These are phyloP conservation scores for sunflower (Helianthus annuus) DNA, from an alignment of 129 eudicot genomes.

Conservation along the genomic window HanXRQr2.0-SUNRISE NC_035447.2:50998617-50999116, in stretches of 20 bases:
- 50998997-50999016: conserved; percentile 56
- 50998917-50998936: conserved; percentile 2
- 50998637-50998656: conserved; percentile 77
- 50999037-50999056: conserved; percentile 43
- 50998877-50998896: conserved; percentile 50
- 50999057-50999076: conserved; percentile 62
- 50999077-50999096: conserved; percentile 59
- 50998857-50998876: conserved; percentile 85
- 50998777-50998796: conserved; percentile 38
- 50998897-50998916: conserved; percentile 53
- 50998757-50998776: conserved; percentile 1
- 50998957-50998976: conserved; percentile 27
- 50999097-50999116: conserved; percentile 57
- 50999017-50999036: conserved; percentile 28
- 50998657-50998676: conserved; percentile 50
- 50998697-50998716: conserved; percentile 74
- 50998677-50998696: conserved; percentile 80
- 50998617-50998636: conserved; percentile 56
- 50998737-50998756: neutral
- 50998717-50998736: conserved; percentile 2
- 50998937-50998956: neutral
- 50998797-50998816: conserved; percentile 44
- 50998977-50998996: conserved; percentile 29
- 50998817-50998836: conserved; percentile 56
- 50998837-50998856: conserved; percentile 66